Conservation (phyloP, 2,329 filamentous ascomycete genomes). For the Fonsecaea multimorphosa region DNA sequence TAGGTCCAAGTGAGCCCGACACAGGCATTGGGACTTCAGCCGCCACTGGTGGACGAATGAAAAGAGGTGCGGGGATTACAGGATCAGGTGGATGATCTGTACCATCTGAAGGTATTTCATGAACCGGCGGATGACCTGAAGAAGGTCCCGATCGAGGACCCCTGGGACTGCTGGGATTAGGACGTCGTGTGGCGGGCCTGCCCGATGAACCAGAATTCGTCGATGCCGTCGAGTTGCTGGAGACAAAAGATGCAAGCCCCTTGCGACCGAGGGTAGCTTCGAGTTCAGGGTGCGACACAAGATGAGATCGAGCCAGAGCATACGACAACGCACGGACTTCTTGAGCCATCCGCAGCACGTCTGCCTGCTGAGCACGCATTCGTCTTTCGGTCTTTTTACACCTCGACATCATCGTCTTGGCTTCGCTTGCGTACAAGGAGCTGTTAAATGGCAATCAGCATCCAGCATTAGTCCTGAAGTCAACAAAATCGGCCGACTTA, state of each 20-base stretch:
- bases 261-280: neutral
- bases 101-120: neutral
- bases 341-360: neutral
- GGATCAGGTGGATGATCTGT: neutral
- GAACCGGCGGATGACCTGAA: neutral
- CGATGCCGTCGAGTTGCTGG: conserved; percentile 1
- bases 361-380: neutral
- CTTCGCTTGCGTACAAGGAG: neutral
- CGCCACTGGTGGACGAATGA: neutral
- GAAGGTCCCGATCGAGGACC: neutral
- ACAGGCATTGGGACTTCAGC: neutral
- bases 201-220: neutral
- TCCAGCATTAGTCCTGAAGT: neutral
- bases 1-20: neutral
- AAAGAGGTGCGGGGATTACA: neutral
- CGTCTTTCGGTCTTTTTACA: neutral
- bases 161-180: neutral
- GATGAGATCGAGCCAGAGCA: neutral
- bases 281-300: conserved; percentile 2
- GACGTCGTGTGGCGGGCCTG: neutral
- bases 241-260: neutral
- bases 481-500: neutral
- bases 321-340: neutral
- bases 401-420: neutral
- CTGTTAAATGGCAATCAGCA: conserved; percentile 6